A percentile compares a stretch with the other conserved stretches of the same genome.
Conservation (phyloP, 2,329 filamentous ascomycete species). For the Clonostachys sp. region DNA sequence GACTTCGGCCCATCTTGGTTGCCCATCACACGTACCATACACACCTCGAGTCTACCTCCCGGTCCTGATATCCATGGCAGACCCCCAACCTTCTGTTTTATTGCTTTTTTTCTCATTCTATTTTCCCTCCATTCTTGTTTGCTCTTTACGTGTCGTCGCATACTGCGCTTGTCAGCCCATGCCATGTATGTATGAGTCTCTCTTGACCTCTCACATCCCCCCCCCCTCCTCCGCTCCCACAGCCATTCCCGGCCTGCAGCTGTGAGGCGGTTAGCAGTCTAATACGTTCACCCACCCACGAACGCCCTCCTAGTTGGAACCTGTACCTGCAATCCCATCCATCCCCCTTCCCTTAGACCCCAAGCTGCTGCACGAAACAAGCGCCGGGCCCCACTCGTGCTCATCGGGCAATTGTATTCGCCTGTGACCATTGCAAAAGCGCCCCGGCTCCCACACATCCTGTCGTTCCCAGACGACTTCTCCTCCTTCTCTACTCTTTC, state of each 20-base stretch:
- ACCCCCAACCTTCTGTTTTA: background rate
- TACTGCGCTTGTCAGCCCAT: no score
- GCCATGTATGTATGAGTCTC: no score
- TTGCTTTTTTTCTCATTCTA: background rate
- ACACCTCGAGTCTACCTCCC: no score
- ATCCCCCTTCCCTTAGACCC: background rate
- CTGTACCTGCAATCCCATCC: background rate
- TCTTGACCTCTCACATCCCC: no score
- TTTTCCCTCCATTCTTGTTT: background rate
- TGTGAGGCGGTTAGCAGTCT: background rate
- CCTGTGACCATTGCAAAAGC: conserved; percentile 5
- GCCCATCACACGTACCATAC: conserved; percentile 2
- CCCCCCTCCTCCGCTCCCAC: background rate
- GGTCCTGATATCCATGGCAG: background rate
- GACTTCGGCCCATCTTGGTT: background rate
- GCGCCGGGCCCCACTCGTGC: conserved; percentile 3
- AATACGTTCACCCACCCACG: background rate
- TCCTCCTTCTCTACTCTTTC: background rate
- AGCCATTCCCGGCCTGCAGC: background rate
- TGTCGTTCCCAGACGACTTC: background rate
- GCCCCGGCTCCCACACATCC: conserved; percentile 3
- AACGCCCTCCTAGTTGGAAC: background rate
- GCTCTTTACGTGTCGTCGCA: no score
- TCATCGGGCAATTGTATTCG: conserved; percentile 2
- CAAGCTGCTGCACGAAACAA: conserved; percentile 2